Conservation (phyloP, 768 basidiomycete species). For the Tephrocybe rancida region DNA sequence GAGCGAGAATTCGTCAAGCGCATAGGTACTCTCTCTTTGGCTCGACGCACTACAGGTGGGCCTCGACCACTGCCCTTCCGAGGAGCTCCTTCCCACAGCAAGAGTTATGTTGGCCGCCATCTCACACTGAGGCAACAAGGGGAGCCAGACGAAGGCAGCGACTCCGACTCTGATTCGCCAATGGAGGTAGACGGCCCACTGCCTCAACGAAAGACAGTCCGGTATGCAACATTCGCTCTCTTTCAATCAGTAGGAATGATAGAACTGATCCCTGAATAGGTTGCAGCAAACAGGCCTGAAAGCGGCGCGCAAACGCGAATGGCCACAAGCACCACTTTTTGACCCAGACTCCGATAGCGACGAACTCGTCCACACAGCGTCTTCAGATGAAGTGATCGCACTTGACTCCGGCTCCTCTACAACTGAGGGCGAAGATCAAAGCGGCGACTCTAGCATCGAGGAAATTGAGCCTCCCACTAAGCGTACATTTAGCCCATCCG, state of each 20-base stretch:
- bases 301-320: slow-evolving; percentile 24
- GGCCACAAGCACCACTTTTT: slow-evolving; percentile 10
- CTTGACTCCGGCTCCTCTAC: neutral
- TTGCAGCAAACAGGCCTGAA: slow-evolving; percentile 14
- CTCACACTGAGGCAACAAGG: slow-evolving; percentile 12
- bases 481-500: slow-evolving; percentile 16
- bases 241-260: neutral
- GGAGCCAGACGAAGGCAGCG: slow-evolving; percentile 7
- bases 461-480: slow-evolving; percentile 9
- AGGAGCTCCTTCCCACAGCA: neutral
- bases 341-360: slow-evolving; percentile 12
- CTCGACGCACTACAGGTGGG: neutral
- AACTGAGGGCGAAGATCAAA: neutral
- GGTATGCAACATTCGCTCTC: neutral
- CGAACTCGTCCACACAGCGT: slow-evolving; percentile 1
- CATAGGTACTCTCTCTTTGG: slow-evolving; percentile 11
- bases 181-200: slow-evolving; percentile 14
- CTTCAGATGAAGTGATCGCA: slow-evolving; percentile 10
- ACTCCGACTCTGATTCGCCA: neutral
- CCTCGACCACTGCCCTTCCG: neutral
- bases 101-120: slow-evolving; percentile 9
- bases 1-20: slow-evolving; percentile 18
- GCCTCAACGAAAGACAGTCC: neutral
- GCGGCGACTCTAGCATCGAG: slow-evolving; percentile 5
- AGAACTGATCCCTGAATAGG: neutral